Evolutionary conservation across 1,139 yeast genomes (phyloP), one percentile per base, ranked within the genome.

Genomic region (Nadsonia commutata): DNA sequence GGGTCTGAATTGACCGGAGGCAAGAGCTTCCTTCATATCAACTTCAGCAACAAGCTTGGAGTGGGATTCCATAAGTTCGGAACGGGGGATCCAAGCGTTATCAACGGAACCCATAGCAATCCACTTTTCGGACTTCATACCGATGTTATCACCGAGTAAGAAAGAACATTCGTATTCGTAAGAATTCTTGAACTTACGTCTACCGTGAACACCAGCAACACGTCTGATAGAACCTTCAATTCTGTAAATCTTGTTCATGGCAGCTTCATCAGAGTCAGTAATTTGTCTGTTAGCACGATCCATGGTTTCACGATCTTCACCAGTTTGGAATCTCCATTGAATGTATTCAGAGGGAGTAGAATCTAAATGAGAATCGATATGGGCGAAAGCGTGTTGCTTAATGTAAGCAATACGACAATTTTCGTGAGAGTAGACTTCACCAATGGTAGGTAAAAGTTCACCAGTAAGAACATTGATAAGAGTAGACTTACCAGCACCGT

Each of bases 291-390:
- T 85, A 68, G 98, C 98, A 78, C 97, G 85, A 77, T 90, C 98
- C 97, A 90, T 90, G 72, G 98, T 90, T 78, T 90, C 98, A 77
- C 98, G 85, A 72, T 90, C 98, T 76, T 90, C 98, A 85, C 98
- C 98, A 66, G 98, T 90, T 77, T 90, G 98, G 96, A 88, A 90
- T 80, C 98, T 88, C 98, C 98, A 90, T 78, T 90, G 98, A 60
- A 90, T 90, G 75, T 90, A 90, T 76, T 90, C 98, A 64, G 96
- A 86, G 65, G 98, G 98, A 65, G 98, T 90, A 79, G 83, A 83
- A 79, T 90, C 98, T 71, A 88, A 80, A 68, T 90, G 98, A 70
- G 84, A 78, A 73, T 90, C 98, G 66, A 90, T 86, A 71, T 90
- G 98, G 53, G 97, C 96, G 67, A 90, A 90, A 69, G 98, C 98